Base-by-base conservation (phyloP, 768 basidiomycete species). In the Astraeus odoratus region DNA sequence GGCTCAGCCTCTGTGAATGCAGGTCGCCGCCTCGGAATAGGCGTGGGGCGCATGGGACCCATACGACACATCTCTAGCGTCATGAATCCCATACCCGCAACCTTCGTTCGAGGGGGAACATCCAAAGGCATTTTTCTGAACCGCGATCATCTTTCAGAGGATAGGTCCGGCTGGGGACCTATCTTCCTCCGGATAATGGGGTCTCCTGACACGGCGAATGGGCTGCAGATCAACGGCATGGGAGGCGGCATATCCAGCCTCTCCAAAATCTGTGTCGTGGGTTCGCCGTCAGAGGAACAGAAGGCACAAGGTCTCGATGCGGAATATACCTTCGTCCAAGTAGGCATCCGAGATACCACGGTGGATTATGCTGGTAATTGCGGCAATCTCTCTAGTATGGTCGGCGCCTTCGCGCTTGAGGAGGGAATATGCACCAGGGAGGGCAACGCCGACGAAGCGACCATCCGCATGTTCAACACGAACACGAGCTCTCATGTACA, bases 141-240 rank as follows among this genome's bases (percentile, higher is more conserved):
- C 42, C 71, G 69, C 6, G 58, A 63, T 3, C 56, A 73, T 47
- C 74, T 89, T 5, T 83, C 84, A 12, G 45, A 53, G 16, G 67
- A 77, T 44, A 67, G 57, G 12, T 52, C 67, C 0, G 62, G 74
- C 57, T 86, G 83, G 84, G 60, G 67, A 13, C 65, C 66, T 25
- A 77, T 86, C 39, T 82, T 87, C 51, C 71, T 81, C 8, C 75
- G 80, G 0, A 74, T 86, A 12, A 87, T 88, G 84, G 86, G 86
- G n/a, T 86, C 84, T 3, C 86, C 86, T 0, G 86, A 90, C 55
- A 70, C 78, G 2, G 67, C 73, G 44, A 66, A 84, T 52, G 77
- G 76, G 1, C 68, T 83, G 13, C 86, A 90, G 61, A 68, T 88
- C 12, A 80, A 90, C 51, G 86, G 86, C 9, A 85, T 88, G 82